Base-by-base conservation (phyloP, 495 filamentous ascomycete species). In the Aspergillus biplanus region DNA sequence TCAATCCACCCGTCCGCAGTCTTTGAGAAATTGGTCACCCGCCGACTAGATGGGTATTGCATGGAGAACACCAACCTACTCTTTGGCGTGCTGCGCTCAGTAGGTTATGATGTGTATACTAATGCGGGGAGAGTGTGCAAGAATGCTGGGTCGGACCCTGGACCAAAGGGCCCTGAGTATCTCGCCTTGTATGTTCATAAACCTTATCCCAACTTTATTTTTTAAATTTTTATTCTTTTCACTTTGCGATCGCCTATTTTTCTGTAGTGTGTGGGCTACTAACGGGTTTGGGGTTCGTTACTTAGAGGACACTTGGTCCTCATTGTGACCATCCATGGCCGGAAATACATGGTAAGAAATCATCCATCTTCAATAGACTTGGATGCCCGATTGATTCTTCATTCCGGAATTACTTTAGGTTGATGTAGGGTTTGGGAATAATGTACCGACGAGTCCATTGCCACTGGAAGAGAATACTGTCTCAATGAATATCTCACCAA, bases 41-140 rank as follows among this genome's bases (percentile, higher is more conserved):
- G 82, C 52, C 82, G 83, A n/a, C 72, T 87, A 21, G 91, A 91
- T 34, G 90, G 91, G 0, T 92, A 92, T 64, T 93, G 90, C 73
- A 91, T 93, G 88, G 91, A 93, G 67, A 84, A 82, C 57, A 91
- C 88, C 59, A 75, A 78, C 11, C 75, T 92, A 39, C 87, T 92
- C 35, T 84, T 81, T 35, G 75, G 74, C 16, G 78, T 93, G 5
- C 73, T 94, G 44, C 78, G 84, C 33, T 84, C 79, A 4, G 70
- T 91, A 15, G 90, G 89, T 0, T 92, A 80, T 59, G 61, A 71
- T 5, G 74, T 90, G 2, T 85, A 85, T 67, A 79, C 78, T 32
- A 76, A 76, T 35, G 83, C 79, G 1, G 83, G 73, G 2, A 65
- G 77, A 39, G 73, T 80, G 42, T 71, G 72, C 48, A 52, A 54